A percentile compares a stretch with the other conserved stretches of the same genome.
These are phyloP conservation scores for Cercospora sesami DNA, from an alignment of 2,329 filamentous ascomycete genomes.

Conservation along the genomic window DNA sequence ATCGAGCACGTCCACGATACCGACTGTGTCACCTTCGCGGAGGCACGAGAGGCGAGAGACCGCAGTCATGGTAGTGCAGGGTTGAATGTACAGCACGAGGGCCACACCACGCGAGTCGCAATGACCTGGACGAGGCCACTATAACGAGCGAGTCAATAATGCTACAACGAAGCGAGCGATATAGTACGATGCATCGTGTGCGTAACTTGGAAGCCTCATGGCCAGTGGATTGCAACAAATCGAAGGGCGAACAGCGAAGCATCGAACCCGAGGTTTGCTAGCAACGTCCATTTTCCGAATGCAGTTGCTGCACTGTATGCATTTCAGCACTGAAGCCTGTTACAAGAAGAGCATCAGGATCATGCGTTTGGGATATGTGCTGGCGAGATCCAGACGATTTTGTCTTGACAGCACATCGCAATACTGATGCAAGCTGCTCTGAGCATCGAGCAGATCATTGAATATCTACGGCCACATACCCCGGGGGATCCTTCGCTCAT, in stretches of 20 bases:
- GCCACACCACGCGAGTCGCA: background rate
- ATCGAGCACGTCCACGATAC: background rate
- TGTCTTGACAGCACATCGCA: background rate
- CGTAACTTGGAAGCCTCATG: background rate
- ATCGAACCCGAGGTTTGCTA: background rate
- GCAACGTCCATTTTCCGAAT: background rate
- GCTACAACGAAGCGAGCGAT: background rate
- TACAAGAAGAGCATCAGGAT: background rate
- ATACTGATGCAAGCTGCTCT: background rate
- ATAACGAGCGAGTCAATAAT: background rate
- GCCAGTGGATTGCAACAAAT: background rate
- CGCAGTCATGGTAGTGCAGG: background rate
- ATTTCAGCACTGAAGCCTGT: background rate
- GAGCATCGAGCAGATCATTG: background rate
- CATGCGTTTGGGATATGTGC: background rate
- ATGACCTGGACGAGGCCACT: background rate
- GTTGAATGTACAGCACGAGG: background rate
- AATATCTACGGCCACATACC: constrained; percentile 33
- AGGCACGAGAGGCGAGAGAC: background rate
- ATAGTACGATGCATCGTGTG: background rate
- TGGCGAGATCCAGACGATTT: background rate
- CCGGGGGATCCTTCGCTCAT: constrained; percentile 32
- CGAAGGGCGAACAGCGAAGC: background rate
- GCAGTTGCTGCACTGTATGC: background rate
- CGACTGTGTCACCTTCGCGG: background rate